Evolutionary conservation across 1,139 yeast genomes (phyloP), one percentile per base, ranked within the genome.

Genomic region (Arxiozyma telluris): DNA sequence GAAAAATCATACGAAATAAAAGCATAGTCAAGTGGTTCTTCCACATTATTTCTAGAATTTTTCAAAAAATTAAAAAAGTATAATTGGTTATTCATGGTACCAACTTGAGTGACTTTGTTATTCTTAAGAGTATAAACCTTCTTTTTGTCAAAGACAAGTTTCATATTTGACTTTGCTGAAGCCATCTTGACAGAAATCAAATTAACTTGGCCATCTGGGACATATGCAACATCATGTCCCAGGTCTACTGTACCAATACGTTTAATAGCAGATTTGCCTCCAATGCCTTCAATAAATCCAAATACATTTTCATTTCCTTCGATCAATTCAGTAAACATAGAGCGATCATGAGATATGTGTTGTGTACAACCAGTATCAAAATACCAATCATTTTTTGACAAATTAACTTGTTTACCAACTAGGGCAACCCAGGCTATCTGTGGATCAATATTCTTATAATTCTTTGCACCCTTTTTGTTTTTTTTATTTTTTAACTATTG

Each of bases 111-210:
- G 4, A 41, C 6, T 21, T 15, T 21, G 17, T n/a, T 12, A 12
- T 23, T 22, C 4, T 7, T 20, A 20, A 18, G 6, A 4, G 17
- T 15, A 42, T 6, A 18, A 11, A 48, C 8, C 3, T 34, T 5
- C 8, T 20, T 22, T 25, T 38, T 21, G 17, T 17, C n/a, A 25
- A 48, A 44, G 4, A 38, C 5, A 39, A 50, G 39, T 17, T 39
- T 21, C 17, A 5, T 18, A 7, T 41, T 20, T 6, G 30, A 39
- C n/a, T 8, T 17, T 17, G 30, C 11, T 12, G 50, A 41, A 41
- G 50, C 45, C 23, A 45, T 45, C n/a, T 44, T 41, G 17, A 49
- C 22, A 22, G 50, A 49, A 9, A 49, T 41, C 22, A 49, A 21
- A 20, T 49, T 49, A 21, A 41, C 27, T 1, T 25, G 41, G 15